Evolutionary conservation across 495 filamentous ascomycete species (phyloP), one percentile per base, ranked within the genome.

Genomic region (Chaetomidium leptoderma): DNA sequence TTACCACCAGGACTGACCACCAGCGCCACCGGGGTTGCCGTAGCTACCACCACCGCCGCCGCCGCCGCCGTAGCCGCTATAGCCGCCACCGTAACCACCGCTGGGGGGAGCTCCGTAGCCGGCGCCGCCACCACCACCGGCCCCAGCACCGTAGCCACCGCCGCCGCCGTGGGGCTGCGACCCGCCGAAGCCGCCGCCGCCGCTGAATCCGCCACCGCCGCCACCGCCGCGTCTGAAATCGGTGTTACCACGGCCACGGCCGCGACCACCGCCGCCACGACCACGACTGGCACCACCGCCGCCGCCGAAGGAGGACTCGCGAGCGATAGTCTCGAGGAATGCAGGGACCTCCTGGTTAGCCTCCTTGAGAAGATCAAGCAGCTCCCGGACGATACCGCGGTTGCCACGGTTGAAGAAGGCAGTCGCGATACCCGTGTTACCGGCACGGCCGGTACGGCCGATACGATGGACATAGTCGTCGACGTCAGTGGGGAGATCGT

Each of bases 401-500:
- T 98, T 98, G 65, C 91, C 91, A 69, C 93, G 93, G 84, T 98
- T 98, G 85, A 97, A 97, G 83, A 98, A 98, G 46, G 95, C 92
- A 55, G 93, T 98, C 9, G 93, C 89, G 58, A 96, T 89, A 86
- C 93, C 93, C 61, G 92, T 97, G 79, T 98, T 98, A 70, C 93
- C 93, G 57, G 95, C 95, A 88, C 93, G 93, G 66, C 95, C 93
- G 57, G 93, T 98, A 92, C 93, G 95, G 85, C 93, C 93, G 70
- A 97, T 98, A 73, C 93, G 90, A 76, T 98, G 93, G 57, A 98
- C 95, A 66, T 98, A 98, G 78, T 98, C 93, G 67, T 98, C 93
- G 65, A 98, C 96, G 69, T 98, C 95, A 48, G 91, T 97, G 55
- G 95, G 95, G 29, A 98, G 84, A 73, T 98, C 93, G 73, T 98